Evolutionary conservation across 2,329 filamentous ascomycete genomes (phyloP).

Genomic region (Paecilomyces sp.): DNA sequence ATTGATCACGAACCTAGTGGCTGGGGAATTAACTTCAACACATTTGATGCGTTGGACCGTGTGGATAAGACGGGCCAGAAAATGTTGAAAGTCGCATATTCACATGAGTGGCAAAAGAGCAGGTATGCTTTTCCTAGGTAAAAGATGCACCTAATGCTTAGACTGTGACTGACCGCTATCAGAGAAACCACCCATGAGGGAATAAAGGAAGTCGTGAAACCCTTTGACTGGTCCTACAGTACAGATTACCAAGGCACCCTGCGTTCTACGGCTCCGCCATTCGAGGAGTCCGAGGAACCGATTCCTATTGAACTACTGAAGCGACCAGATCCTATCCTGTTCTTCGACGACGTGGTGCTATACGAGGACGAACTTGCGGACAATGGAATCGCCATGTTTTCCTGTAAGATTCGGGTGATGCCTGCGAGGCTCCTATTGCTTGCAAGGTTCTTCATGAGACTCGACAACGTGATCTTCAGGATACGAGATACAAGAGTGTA

Average conservation of each 20-base stretch:
- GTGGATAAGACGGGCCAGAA: constrained; percentile 90
- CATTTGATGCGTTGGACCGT: constrained; percentile 76
- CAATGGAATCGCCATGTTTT: constrained; percentile 87
- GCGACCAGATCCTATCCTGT: constrained; percentile 85
- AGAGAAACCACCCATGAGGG: constrained; percentile 74
- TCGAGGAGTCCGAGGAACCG: constrained; percentile 41
- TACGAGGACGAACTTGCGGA: constrained; percentile 98
- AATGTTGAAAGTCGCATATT: constrained; percentile 92
- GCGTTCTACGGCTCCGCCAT: constrained; percentile 27
- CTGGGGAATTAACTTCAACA: constrained; percentile 76
- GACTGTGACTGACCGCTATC: constrained; percentile 5
- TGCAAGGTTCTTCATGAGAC: constrained; percentile 79
- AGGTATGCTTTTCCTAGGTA: constrained; percentile 36
- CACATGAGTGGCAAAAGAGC: constrained; percentile 74
- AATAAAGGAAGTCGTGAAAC: constrained; percentile 89
- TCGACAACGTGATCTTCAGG: constrained; percentile 83
- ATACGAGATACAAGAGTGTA: constrained; percentile 88
- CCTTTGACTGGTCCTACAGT: constrained; percentile 97
- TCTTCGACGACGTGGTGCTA: constrained; percentile 92
- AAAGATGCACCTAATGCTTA: not conserved
- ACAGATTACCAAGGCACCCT: constrained; percentile 76
- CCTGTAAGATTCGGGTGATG: constrained; percentile 90
- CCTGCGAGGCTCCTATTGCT: constrained; percentile 79
- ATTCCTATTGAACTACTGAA: constrained; percentile 85
- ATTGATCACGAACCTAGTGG: constrained; percentile 66